Evolutionary conservation across 805 yeast species (phyloP), one percentile per base, ranked within the genome.

Genomic region (Candida glaebosa): DNA sequence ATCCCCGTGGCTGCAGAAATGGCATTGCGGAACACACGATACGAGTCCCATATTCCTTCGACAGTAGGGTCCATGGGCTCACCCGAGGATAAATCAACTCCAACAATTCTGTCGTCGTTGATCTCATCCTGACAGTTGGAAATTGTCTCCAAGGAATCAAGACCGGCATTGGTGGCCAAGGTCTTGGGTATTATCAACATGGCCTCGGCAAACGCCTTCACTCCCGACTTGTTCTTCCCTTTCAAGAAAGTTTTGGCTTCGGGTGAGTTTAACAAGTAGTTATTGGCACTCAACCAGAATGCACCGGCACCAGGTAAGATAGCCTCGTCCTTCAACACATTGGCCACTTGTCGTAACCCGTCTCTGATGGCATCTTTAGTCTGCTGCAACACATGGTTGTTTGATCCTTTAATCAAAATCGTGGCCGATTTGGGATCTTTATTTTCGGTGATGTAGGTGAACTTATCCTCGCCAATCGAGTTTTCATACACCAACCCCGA

Each of bases 271-370:
- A 71, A 65, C 49, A 89, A 70, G 56, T 86, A 77, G 54, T 81
- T 76, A 40, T 88, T 78, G 44, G 91, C 87, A 41, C 95, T 82
- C 57, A 93, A 72, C 69, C 82, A 95, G 65, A 85, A 93, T 1
- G 98, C 93, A 43, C 99, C 99, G 1, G 93, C 99, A 47, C 99
- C 99, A 5, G 99, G 96, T 35, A 93, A 82, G 31, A 93, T 82
- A 32, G 84, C 67, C 53, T 81, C 78, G 63, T 93, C 99, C 56
- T 81, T 85, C 39, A 93, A 69, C 25, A 90, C 93, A 59, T 93
- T 93, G 34, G 95, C 81, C 14, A 93, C 97, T 1, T 97, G 89
- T 52, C 99, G 81, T 45, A 93, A 74, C 25, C 99, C 99, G 62
- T 93, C 99, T 62, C 99, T 81, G 17, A 95, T 89, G 1, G 99